A percentile compares a stretch with the other conserved stretches of the same genome.
Evolutionary conservation across 2,329 filamentous ascomycete species (phyloP).

Genomic region (Hymenoscyphus albidus): DNA sequence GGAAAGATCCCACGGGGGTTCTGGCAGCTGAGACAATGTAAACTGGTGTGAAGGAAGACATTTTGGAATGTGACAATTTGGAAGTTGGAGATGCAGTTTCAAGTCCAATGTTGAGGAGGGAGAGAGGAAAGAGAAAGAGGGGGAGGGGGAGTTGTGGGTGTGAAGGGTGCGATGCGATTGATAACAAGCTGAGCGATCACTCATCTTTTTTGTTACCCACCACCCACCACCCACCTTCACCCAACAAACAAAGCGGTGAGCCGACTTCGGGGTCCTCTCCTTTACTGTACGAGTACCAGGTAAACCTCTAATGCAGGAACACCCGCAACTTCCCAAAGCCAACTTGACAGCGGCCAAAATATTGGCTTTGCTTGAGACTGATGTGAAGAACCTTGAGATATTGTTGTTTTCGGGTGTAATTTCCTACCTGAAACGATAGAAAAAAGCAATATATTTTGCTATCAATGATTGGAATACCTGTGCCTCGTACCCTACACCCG

Average conservation of each 20-base stretch:
- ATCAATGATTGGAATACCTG: too few species aligned
- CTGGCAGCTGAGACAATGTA: constrained; percentile 93
- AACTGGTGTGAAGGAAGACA: constrained; percentile 79
- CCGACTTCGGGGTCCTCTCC: not conserved
- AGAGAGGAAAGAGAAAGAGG: not conserved
- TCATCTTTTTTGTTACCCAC: constrained; percentile 12
- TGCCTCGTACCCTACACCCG: too few species aligned
- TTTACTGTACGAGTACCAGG: too few species aligned
- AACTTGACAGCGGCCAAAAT: not conserved
- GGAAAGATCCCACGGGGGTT: constrained; percentile 90
- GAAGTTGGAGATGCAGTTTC: not conserved
- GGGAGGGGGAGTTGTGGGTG: too few species aligned
- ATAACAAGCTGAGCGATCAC: constrained; percentile 6
- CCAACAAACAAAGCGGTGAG: not conserved
- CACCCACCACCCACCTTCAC: too few species aligned
- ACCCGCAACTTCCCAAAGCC: not conserved
- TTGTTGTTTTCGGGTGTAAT: too few species aligned
- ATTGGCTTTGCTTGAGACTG: not conserved
- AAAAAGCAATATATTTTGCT: not conserved
- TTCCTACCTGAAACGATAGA: not conserved
- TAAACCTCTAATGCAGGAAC: not conserved
- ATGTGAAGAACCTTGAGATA: too few species aligned
- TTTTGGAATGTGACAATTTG: constrained; percentile 40
- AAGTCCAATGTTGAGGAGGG: not conserved
- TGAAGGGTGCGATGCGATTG: not conserved